Evolutionary conservation across 2,329 filamentous ascomycete species (phyloP), one percentile per base, ranked within the genome.

Genomic region (Cladosporium sp.): DNA sequence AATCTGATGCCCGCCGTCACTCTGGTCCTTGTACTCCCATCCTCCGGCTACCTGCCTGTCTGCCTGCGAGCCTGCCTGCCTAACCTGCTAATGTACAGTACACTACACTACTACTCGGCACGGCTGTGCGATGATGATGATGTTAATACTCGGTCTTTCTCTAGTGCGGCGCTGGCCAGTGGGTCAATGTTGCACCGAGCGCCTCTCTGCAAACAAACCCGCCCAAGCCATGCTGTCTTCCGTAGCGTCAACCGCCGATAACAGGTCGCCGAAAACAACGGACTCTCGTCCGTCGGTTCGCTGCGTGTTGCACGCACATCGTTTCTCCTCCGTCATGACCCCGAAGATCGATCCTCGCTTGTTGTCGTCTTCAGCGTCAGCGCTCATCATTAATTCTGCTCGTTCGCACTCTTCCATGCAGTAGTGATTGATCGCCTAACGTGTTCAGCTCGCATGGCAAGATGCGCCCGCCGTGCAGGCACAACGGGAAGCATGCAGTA

Each of bases 401-500:
- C 20, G 22, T 41, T 15, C 7, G 38, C 38, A 13, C 32, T 33
- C 5, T 33, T 33, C n/a, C 32, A 7, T 33, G 32, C 32, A 15
- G n/a, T n/a, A n/a, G n/a, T 33, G 42, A 18, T 30, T 15, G 32
- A 38, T 46, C 43, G 43, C 15, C 33, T 46, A 33, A 32, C 32
- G 32, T 35, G 12, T n/a, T 35, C 32, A 35, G 32, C 32, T 35
- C 32, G 32, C 32, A 35, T 35, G 15, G 32, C 32, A n/a, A n/a
- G 32, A 11, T 7, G 32, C 32, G 13, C 13, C 32, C 15, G 32
- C 12, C 32, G 32, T 35, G 15, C 32, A 35, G 32, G 32, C 32
- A 35, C 32, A n/a, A 16, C 32, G 32, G 45, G 32, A 48, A 50
- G 43, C 49, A 43, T 53, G 52, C 55, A 53, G 38, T 49, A 39